A percentile compares a stretch with the other conserved stretches of the same genome.
These are phyloP conservation scores for Aspergillus eucalypticola DNA, from an alignment of 2,329 filamentous ascomycete genomes.

Conservation along the genomic window DNA sequence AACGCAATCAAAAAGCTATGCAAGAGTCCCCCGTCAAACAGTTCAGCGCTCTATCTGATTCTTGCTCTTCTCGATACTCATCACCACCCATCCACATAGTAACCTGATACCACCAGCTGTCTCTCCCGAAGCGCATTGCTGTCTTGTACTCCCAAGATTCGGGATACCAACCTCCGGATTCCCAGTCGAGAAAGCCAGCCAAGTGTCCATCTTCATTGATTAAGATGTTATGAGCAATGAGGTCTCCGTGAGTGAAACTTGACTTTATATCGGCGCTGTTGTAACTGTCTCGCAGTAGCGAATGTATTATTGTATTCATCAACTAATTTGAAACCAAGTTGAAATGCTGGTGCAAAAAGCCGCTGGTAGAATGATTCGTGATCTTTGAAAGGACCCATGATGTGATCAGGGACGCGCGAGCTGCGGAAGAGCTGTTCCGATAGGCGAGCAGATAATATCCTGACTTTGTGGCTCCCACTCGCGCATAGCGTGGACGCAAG, in stretches of 20 bases:
- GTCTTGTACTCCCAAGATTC: slow-evolving; percentile 20
- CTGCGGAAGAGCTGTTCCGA: slow-evolving; percentile 36
- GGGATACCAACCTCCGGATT: background rate
- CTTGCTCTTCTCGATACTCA: slow-evolving; percentile 21
- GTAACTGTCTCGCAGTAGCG: slow-evolving; percentile 20
- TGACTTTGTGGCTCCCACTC: slow-evolving; percentile 32
- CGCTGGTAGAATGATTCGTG: slow-evolving; percentile 31
- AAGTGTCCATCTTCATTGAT: background rate
- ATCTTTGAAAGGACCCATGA: slow-evolving; percentile 33
- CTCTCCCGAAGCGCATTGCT: slow-evolving; percentile 21
- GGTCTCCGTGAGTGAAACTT: background rate
- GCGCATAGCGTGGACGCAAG: slow-evolving; percentile 38
- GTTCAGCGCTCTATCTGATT: slow-evolving; percentile 25
- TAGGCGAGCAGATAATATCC: slow-evolving; percentile 32
- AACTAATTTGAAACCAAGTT: slow-evolving; percentile 29
- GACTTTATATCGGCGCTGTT: background rate
- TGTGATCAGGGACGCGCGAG: slow-evolving; percentile 35
- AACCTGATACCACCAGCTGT: slow-evolving; percentile 27
- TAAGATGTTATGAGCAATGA: background rate
- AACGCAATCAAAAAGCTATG: slow-evolving; percentile 15
- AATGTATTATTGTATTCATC: slow-evolving; percentile 30
- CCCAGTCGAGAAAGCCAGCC: background rate
- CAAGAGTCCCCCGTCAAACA: slow-evolving; percentile 28
- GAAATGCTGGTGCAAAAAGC: slow-evolving; percentile 30
- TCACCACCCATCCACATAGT: slow-evolving; percentile 23